These are phyloP conservation scores for Phallus indusiatus DNA, from an alignment of 768 basidiomycete genomes.

Conservation along the genomic window DNA sequence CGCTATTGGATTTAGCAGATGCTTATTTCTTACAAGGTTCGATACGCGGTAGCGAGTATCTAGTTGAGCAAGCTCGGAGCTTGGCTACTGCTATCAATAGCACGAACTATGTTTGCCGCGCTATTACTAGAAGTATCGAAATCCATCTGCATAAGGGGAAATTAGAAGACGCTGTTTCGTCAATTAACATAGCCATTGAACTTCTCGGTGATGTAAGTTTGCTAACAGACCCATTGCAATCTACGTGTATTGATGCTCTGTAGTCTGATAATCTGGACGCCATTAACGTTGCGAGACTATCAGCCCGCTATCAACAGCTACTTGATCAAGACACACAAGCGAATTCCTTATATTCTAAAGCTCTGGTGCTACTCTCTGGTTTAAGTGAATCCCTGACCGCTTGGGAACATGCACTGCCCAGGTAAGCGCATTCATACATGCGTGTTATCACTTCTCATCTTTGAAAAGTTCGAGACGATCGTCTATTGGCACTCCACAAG, in stretches of 20 bases:
- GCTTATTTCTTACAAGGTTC: slow-evolving; percentile 70
- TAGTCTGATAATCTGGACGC: slow-evolving; percentile 39
- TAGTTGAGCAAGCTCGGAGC: slow-evolving; percentile 65
- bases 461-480: background rate
- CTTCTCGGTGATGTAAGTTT: slow-evolving; percentile 31
- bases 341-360: slow-evolving; percentile 43
- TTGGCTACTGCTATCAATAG: slow-evolving; percentile 62
- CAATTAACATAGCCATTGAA: slow-evolving; percentile 40
- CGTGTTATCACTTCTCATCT: background rate
- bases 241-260: slow-evolving; percentile 7
- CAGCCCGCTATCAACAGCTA: slow-evolving; percentile 42
- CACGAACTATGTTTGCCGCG: slow-evolving; percentile 54
- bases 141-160: slow-evolving; percentile 56
- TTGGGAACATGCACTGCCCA: slow-evolving; percentile 37
- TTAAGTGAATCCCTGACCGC: slow-evolving; percentile 45
- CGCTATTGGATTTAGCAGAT: slow-evolving; percentile 54
- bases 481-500: background rate
- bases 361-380: slow-evolving; percentile 50
- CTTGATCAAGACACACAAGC: slow-evolving; percentile 37
- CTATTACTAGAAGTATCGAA: slow-evolving; percentile 58
- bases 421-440: slow-evolving; percentile 26
- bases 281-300: slow-evolving; percentile 47
- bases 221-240: slow-evolving; percentile 1
- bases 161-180: slow-evolving; percentile 45
- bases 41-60: slow-evolving; percentile 76